Conservation (phyloP, 129 eudicot genomes). For the Ambrosia trifida region DNA sequence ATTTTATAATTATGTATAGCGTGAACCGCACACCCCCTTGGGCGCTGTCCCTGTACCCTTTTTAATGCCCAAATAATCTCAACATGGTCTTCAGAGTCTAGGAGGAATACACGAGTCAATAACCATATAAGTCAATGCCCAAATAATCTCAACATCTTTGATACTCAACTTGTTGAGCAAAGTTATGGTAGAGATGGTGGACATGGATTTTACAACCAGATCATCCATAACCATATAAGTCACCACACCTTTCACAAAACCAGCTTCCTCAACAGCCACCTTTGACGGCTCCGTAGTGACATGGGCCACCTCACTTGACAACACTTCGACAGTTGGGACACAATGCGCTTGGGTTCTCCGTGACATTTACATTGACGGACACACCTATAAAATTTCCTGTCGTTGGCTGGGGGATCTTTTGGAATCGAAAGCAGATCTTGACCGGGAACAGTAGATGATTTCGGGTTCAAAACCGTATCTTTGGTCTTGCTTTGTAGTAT, state of each 20-base stretch:
- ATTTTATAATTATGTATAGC: not conserved
- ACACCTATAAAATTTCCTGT: conserved; percentile 28
- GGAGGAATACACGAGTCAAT: conserved; percentile 33
- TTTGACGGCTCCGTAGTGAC: conserved; percentile 8
- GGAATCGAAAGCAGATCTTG: conserved; percentile 32
- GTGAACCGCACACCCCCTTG: not conserved
- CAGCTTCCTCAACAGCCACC: conserved; percentile 21
- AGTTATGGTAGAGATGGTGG: conserved; percentile 35
- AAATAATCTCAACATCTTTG: conserved; percentile 35
- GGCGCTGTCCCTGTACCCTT: too few species aligned
- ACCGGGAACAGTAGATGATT: conserved; percentile 6
- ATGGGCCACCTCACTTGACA: conserved; percentile 6
- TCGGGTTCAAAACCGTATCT: conserved; percentile 36
- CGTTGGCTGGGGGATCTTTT: conserved; percentile 13
- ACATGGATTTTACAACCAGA: conserved; percentile 37
- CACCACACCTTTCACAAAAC: conserved; percentile 44
- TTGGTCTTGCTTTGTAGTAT: conserved; percentile 34
- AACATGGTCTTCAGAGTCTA: conserved; percentile 24
- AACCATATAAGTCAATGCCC: too few species aligned
- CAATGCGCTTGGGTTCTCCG: conserved; percentile 11
- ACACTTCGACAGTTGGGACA: conserved; percentile 21
- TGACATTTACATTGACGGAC: not conserved
- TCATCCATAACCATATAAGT: conserved; percentile 50
- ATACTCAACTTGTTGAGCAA: conserved; percentile 33
- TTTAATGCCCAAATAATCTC: not conserved